Percentiles rank a stretch among this genome's conserved stretches.
These are phyloP conservation scores for Salvia hispanica DNA, from an alignment of 257 asterid genomes.

Conservation along the genomic window DNA sequence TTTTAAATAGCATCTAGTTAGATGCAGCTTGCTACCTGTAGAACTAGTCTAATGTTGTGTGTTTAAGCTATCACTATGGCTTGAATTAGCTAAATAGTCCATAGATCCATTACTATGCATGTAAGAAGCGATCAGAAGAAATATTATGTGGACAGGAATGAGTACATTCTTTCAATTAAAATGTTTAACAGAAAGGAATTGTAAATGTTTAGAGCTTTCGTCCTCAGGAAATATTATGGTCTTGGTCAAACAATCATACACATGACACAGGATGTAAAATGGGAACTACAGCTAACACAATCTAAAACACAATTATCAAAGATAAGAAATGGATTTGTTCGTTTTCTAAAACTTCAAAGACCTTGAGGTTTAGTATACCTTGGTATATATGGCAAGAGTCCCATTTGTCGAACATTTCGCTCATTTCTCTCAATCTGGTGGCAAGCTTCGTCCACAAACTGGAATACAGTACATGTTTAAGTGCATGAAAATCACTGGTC, in stretches of 20 bases:
- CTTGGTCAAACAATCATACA: slow-evolving; percentile 20
- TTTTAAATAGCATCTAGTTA: not conserved
- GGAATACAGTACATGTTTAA: slow-evolving; percentile 34
- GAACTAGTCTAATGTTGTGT: slow-evolving; percentile 9
- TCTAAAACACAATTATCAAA: slow-evolving; percentile 1
- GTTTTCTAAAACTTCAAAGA: slow-evolving; percentile 19
- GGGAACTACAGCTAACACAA: not conserved
- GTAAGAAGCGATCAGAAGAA: slow-evolving; percentile 3
- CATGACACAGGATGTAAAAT: slow-evolving; percentile 1
- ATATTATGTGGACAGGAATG: slow-evolving; percentile 9
- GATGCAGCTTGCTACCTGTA: not conserved
- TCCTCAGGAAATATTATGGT: not conserved
- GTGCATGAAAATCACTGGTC: slow-evolving; percentile 28
- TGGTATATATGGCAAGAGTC: slow-evolving; percentile 84
- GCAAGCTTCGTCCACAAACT: slow-evolving; percentile 99
- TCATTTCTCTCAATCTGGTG: slow-evolving; percentile 97
- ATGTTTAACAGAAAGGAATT: not conserved
- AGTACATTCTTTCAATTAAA: not conserved
- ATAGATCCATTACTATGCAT: slow-evolving; percentile 5
- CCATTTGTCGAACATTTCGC: slow-evolving; percentile 82
- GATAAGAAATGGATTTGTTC: not conserved
- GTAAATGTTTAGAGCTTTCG: not conserved
- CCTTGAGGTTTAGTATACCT: slow-evolving; percentile 49
- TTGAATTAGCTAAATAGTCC: not conserved
- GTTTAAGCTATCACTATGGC: not conserved